Evolutionary conservation across 2,329 filamentous ascomycete species (phyloP).

Genomic region (Microcyclosporella mali): DNA sequence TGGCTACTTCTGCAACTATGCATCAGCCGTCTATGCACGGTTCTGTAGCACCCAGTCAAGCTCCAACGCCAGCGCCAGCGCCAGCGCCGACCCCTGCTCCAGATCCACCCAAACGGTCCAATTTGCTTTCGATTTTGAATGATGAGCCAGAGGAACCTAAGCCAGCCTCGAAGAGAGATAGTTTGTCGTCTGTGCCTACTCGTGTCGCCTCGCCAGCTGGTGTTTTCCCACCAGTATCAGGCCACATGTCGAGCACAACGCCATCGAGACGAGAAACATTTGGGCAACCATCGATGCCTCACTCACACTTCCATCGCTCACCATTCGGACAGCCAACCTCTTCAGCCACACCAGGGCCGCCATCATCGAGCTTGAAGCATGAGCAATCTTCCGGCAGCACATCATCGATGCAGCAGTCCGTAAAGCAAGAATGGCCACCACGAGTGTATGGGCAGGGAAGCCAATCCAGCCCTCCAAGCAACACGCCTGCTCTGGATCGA

Average conservation of each 20-base stretch:
- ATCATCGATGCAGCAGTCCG: slow-evolving; percentile 14
- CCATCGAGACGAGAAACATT: slow-evolving; percentile 24
- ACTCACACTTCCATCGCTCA: slow-evolving; percentile 20
- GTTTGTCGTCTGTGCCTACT: slow-evolving; percentile 18
- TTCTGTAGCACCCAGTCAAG: too few species aligned
- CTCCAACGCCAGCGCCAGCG: slow-evolving; percentile 18
- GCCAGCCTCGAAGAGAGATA: slow-evolving; percentile 26
- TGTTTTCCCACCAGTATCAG: slow-evolving; percentile 12
- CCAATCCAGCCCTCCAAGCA: slow-evolving; percentile 19
- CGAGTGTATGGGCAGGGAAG: slow-evolving; percentile 16
- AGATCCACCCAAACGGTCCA: slow-evolving; percentile 34
- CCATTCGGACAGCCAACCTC: slow-evolving; percentile 19
- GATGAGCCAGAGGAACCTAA: slow-evolving; percentile 29
- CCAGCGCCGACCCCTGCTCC: slow-evolving; percentile 23
- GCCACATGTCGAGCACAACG: slow-evolving; percentile 15
- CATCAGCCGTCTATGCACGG: slow-evolving; percentile 9
- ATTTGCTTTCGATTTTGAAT: slow-evolving; percentile 32
- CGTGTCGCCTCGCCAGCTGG: slow-evolving; percentile 23
- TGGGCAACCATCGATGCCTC: slow-evolving; percentile 23
- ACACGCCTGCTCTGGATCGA: slow-evolving; percentile 23
- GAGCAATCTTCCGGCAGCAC: slow-evolving; percentile 18
- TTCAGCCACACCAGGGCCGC: slow-evolving; percentile 17
- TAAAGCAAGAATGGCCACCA: slow-evolving; percentile 24
- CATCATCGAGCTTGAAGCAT: slow-evolving; percentile 21
- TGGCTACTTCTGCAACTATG: slow-evolving; percentile 13